A percentile compares a stretch with the other conserved stretches of the same genome.
phyloP scores from a whole-genome alignment of 202 grass and related monocot genomes.

The Zoysia matrella region DNA sequence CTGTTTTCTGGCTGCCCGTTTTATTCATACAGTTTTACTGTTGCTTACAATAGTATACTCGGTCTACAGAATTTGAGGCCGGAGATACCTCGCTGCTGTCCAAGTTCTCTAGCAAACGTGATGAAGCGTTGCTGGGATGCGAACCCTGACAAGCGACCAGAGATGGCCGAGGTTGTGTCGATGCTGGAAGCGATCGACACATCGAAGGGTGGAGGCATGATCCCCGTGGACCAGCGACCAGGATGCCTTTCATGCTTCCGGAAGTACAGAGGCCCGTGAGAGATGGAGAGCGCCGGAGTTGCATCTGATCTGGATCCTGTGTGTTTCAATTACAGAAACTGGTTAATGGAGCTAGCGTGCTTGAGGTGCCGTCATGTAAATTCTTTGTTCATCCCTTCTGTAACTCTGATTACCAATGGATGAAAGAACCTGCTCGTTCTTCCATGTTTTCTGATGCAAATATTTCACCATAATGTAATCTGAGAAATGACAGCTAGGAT shows the following conservation, averaged over 20 bases:
- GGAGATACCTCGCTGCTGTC: constrained; percentile 78
- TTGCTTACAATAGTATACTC: too few species aligned
- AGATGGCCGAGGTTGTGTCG: constrained; percentile 82
- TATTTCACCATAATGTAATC: not conserved
- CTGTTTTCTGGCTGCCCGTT: not conserved
- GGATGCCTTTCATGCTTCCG: constrained; percentile 81
- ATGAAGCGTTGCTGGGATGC: constrained; percentile 98
- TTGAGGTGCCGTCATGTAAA: constrained; percentile 46
- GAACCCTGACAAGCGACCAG: constrained; percentile 78
- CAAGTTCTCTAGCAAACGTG: constrained; percentile 44
- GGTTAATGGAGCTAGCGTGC: constrained; percentile 40
- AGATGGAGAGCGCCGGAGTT: not conserved
- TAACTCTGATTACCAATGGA: constrained; percentile 29
- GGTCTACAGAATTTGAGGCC: constrained; percentile 79
- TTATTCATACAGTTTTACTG: not conserved
- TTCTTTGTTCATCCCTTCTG: constrained; percentile 27
- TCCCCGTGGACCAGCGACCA: constrained; percentile 69
- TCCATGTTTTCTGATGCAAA: constrained; percentile 9
- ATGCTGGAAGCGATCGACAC: constrained; percentile 89
- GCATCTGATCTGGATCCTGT: constrained; percentile 41
- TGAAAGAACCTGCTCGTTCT: constrained; percentile 29
- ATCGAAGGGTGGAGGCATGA: constrained; percentile 92
- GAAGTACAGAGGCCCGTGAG: constrained; percentile 69
- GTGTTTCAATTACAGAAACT: constrained; percentile 54
- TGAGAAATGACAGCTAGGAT: not conserved